phyloP scores from a whole-genome alignment of 164 flowering plant species.

The Vitis rotundifolia region DNA sequence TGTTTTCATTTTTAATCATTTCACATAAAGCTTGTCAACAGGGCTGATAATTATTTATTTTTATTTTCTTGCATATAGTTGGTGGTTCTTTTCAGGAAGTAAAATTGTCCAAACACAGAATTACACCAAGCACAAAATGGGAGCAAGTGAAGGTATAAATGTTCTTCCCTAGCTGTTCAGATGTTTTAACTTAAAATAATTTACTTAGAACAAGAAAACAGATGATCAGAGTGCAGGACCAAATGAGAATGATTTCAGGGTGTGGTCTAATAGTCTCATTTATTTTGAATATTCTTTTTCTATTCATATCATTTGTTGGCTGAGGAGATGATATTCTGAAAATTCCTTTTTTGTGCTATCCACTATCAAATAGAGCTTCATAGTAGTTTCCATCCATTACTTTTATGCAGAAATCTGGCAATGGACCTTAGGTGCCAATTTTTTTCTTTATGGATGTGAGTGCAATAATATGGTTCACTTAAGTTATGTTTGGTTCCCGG shows the following conservation, averaged over 20 bases:
- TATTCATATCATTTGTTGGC: not conserved
- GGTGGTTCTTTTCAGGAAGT: slow-evolving; percentile 54
- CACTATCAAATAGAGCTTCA: not conserved
- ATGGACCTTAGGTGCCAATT: too few species aligned
- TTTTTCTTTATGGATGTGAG: too few species aligned
- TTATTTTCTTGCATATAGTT: slow-evolving; percentile 34
- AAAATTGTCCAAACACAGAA: slow-evolving; percentile 48
- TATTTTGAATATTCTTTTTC: not conserved
- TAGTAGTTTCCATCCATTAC: not conserved
- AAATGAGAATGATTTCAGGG: not conserved
- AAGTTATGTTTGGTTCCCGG: too few species aligned
- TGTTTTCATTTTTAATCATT: slow-evolving; percentile 5
- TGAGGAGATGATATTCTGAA: not conserved
- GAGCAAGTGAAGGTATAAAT: slow-evolving; percentile 87
- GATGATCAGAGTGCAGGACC: not conserved
- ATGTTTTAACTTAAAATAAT: not conserved
- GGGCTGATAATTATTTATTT: not conserved
- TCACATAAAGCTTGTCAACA: not conserved
- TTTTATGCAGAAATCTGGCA: too few species aligned
- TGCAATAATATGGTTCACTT: too few species aligned
- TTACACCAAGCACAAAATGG: slow-evolving; percentile 94
- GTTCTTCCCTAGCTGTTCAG: not conserved
- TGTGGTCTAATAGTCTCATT: too few species aligned
- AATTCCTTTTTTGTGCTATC: not conserved
- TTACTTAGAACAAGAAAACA: not conserved